Conservation (phyloP, 208 protist species). For the Trypanosoma brucei region DNA sequence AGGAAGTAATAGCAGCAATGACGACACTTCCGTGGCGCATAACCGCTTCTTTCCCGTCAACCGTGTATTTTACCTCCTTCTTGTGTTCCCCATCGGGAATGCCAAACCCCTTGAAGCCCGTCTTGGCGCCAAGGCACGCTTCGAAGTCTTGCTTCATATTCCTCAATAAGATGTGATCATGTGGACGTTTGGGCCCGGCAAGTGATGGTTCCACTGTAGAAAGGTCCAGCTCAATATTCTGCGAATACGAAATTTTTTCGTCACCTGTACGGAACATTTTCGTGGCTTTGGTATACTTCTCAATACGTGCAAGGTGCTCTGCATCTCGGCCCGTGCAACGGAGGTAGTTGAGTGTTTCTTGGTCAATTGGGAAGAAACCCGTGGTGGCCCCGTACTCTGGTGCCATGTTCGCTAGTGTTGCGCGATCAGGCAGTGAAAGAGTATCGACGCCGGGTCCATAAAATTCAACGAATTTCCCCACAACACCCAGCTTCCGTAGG, state of each 20-base stretch:
- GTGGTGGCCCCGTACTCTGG: conserved; percentile 95
- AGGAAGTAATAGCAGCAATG: conserved; percentile 95
- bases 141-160: conserved; percentile 92
- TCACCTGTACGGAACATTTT: conserved; percentile 80
- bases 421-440: conserved; percentile 92
- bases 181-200: conserved; percentile 93
- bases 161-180: conserved; percentile 91
- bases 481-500: conserved; percentile 92
- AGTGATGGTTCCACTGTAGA: conserved; percentile 85
- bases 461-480: conserved; percentile 97
- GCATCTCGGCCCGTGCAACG: conserved; percentile 75
- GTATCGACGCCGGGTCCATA: conserved; percentile 89
- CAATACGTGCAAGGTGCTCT: conserved; percentile 86
- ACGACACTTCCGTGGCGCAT: conserved; percentile 93
- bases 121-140: conserved; percentile 81
- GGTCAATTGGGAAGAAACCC: conserved; percentile 96
- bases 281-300: conserved; percentile 88
- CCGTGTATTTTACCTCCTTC: conserved; percentile 75
- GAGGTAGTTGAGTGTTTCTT: conserved; percentile 91
- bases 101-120: conserved; percentile 95
- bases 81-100: conserved; percentile 69
- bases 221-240: conserved; percentile 91
- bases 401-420: conserved; percentile 96
- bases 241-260: conserved; percentile 81
- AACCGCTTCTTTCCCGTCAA: conserved; percentile 69